Base-by-base conservation (phyloP, 768 basidiomycete species). In the Naganishia vaughanmartiniae region DNA sequence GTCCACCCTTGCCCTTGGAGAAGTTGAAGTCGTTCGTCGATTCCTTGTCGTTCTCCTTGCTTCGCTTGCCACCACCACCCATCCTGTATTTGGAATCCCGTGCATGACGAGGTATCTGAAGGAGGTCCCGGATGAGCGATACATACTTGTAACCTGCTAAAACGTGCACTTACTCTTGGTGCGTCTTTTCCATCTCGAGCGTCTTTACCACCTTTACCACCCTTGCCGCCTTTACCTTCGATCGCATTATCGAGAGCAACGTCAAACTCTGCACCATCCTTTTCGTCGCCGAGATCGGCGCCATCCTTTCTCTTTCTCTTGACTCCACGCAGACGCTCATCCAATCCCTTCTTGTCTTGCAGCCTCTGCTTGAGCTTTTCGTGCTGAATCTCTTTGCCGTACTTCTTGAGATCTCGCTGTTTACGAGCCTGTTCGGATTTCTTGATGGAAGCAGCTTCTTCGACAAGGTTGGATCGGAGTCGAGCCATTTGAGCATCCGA, bases 401-500 rank as follows among this genome's bases (percentile, higher is more conserved):
- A 96, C 84, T 97, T 98, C 85, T 98, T 97, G 67, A 92, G 89
- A 76, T 96, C 90, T 55, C 96, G 86, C 81, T 97, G 91, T 75
- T 89, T 89, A 74, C 90, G 87, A 77, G 92, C 93, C 67, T 92
- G 90, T 78, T 98, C 95, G 70, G 89, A 86, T 81, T 90, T 91
- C 81, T 96, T 93, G 75, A 98, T 93, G 0, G 86, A 85, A 0
- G 92, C 90, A 30, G 80, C 83, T 81, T 98, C 96, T 81, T 98
- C 91, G 31, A 98, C 85, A 30, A 98, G 82, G 21, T 89, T 87
- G 72, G 92, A 89, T 66, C 96, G 89, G 74, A 98, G 91, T 70
- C 93, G 88, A 80, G 96, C 93, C 96, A 99, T 99, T 82, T 99
- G 96, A 9, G 90, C 84, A 76, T 99, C 96, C 36, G 89, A 89